Conservation (phyloP, 305 asterid species). For the Rubia occidens region DNA sequence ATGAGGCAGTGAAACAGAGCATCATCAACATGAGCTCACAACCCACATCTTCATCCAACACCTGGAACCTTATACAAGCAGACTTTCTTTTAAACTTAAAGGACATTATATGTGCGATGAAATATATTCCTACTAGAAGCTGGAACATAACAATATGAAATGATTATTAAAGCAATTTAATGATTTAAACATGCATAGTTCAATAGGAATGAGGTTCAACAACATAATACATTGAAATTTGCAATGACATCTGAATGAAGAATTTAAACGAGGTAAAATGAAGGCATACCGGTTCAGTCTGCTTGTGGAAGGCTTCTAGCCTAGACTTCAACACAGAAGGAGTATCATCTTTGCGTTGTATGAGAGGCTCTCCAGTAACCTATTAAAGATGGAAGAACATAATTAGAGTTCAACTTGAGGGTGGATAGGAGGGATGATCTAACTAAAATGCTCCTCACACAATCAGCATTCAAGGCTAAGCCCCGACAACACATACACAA, state of each 20-base stretch:
- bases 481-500: slow-evolving; percentile 4
- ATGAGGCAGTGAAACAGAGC: too few species aligned
- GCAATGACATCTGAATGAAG: neutral
- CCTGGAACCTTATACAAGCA: neutral
- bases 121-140: neutral
- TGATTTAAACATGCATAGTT: neutral
- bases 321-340: slow-evolving; percentile 77
- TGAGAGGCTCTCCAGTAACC: slow-evolving; percentile 84
- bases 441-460: slow-evolving; percentile 5
- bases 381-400: slow-evolving; percentile 22
- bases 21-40: too few species aligned
- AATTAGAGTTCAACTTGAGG: slow-evolving; percentile 15
- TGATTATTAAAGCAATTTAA: neutral
- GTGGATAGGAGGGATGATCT: neutral
- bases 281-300: slow-evolving; percentile 68
- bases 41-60: neutral
- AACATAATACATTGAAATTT: neutral
- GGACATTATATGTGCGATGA: neutral
- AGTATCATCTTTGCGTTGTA: slow-evolving; percentile 87
- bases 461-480: neutral
- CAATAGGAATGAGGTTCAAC: neutral
- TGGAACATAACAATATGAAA: neutral
- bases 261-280: neutral
- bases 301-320: slow-evolving; percentile 78
- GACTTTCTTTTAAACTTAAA: neutral